phyloP scores from a whole-genome alignment of 169 alveolate species.

The Perkinsus marinus region DNA sequence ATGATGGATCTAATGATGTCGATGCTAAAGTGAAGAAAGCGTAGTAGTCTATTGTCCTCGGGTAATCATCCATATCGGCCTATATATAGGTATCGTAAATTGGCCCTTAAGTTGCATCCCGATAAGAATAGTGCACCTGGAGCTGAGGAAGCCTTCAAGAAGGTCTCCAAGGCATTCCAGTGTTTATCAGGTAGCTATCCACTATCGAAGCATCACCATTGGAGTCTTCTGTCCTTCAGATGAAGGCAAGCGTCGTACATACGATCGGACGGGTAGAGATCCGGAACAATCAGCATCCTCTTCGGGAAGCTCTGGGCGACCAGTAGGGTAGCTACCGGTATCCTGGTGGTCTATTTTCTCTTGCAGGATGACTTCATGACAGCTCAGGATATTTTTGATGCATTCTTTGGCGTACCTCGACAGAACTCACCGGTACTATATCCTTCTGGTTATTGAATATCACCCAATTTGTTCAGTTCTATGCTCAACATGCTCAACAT shows the following conservation, averaged over 20 bases:
- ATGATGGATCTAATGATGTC: not conserved
- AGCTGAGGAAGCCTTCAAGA: conserved; percentile 87
- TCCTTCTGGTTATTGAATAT: not conserved
- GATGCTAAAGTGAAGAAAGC: conserved; percentile 76
- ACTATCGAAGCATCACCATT: not conserved
- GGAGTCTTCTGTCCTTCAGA: not conserved
- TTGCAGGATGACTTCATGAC: not conserved
- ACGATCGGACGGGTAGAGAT: not conserved
- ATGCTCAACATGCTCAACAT: not conserved
- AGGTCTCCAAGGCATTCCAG: conserved; percentile 77
- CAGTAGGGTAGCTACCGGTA: not conserved
- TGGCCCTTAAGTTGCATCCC: conserved; percentile 89
- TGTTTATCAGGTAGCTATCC: conserved; percentile 50
- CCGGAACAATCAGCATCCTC: not conserved
- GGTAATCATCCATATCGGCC: not conserved
- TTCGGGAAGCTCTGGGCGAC: not conserved
- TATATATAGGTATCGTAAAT: not conserved
- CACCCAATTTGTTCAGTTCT: not conserved
- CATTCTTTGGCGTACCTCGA: not conserved
- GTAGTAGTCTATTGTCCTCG: conserved; percentile 33
- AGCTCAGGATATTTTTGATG: not conserved
- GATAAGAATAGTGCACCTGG: conserved; percentile 86
- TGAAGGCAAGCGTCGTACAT: not conserved
- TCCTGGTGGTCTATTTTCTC: not conserved
- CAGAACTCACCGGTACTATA: not conserved